Evolutionary conservation across 1,139 yeast species (phyloP), one percentile per base, ranked within the genome.

Genomic region (Ogataea hybrid): DNA sequence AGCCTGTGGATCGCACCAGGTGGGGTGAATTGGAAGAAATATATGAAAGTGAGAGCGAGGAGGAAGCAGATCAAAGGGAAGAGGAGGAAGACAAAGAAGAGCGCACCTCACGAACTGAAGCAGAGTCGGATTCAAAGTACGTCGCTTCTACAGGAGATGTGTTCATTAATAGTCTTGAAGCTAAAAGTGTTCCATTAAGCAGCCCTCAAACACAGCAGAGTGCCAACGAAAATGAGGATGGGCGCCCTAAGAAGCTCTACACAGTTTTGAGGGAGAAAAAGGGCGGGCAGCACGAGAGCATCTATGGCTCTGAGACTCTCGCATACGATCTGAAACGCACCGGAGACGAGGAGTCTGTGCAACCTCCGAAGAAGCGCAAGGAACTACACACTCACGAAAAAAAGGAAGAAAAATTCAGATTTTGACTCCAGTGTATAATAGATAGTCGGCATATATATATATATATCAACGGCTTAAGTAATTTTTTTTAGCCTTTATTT

Each of bases 1-100:
- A 47, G 37, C 61, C 50, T 37, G 48, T 41, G 34, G 61, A 48
- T 25, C 52, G 51, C 21, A 64, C 61, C 9, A 65, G 58, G 39
- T 77, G 75, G 73, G 82, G 81, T 5, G 59, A 58, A 41, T 51
- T 75, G 4, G 62, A 64, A 33, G 71, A 63, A 1, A 70, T 61
- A 14, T 64, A 64, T 2, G 65, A 57, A 8, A 62, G 58, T 3
- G 67, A 61, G n/a, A 70, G 64, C n/a, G 57, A 54, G n/a, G 70
- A 69, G 56, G 69, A 62, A 2, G 59, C 60, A 32, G 53, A 57
- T 23, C 61, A 59, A 12, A 65, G 61, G 12, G 63, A 54, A 16
- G 32, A 31, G 25, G 27, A 18, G 44, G 31, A 30, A 9, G 9
- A 12, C 1, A 28, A 14, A 25, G 15, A 25, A n/a, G 8, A 18